Conservation (phyloP, 1,139 yeast species). For the Hyphopichia burtonii region DNA sequence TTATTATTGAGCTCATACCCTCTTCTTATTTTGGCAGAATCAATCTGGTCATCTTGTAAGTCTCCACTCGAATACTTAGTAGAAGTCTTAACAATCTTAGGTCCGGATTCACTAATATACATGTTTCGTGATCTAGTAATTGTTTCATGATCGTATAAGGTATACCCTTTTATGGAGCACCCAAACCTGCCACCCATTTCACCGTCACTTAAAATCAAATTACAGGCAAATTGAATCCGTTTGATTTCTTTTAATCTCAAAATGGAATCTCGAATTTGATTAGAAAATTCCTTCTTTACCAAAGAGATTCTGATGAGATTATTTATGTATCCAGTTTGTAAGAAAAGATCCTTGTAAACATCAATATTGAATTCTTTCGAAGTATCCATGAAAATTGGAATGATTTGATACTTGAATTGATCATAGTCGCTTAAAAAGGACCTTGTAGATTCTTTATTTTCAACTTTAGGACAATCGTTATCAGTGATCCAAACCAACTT, state of each 20-base stretch:
- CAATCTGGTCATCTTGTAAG: slow-evolving; percentile 27
- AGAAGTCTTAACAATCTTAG: slow-evolving; percentile 53
- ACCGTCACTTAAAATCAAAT: slow-evolving; percentile 45
- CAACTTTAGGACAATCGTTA: slow-evolving; percentile 35
- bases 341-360: slow-evolving; percentile 56
- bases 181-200: slow-evolving; percentile 44
- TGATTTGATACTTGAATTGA: slow-evolving; percentile 49
- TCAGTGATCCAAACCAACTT: slow-evolving; percentile 45
- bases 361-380: slow-evolving; percentile 43
- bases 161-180: slow-evolving; percentile 71
- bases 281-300: slow-evolving; percentile 21
- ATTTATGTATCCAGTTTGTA: slow-evolving; percentile 38
- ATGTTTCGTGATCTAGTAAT: slow-evolving; percentile 37
- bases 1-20: slow-evolving; percentile 32
- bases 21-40: slow-evolving; percentile 31
- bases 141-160: slow-evolving; percentile 57
- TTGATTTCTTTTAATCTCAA: slow-evolving; percentile 58
- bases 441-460: slow-evolving; percentile 32
- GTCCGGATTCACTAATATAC: slow-evolving; percentile 51
- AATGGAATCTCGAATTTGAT: slow-evolving; percentile 49
- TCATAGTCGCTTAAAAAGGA: slow-evolving; percentile 57
- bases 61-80: slow-evolving; percentile 20
- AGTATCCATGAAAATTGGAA: slow-evolving; percentile 61
- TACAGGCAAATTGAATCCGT: slow-evolving; percentile 62
- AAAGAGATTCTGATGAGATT: not conserved